Conservation (phyloP, 495 filamentous ascomycete genomes). For the Evernia prunastri region DNA sequence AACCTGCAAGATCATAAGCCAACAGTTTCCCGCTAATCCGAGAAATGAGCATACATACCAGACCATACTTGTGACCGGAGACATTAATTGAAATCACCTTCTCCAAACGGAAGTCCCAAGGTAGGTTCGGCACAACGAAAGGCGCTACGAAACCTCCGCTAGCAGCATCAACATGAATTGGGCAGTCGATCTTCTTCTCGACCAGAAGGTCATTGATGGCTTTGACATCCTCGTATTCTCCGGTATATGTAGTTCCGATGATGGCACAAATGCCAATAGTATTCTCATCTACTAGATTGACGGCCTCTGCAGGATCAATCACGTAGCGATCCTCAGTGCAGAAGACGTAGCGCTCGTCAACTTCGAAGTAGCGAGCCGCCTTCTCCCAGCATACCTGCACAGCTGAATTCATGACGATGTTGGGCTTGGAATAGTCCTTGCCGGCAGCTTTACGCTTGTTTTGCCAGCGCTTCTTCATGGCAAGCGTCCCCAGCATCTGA, state of each 20-base stretch:
- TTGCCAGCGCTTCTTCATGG: conserved; percentile 95
- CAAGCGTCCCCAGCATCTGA: conserved; percentile 60
- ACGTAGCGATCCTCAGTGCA: conserved; percentile 75
- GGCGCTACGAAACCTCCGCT: conserved; percentile 86
- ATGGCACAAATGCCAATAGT: conserved; percentile 92
- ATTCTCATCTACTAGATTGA: conserved; percentile 85
- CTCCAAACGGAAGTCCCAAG: conserved; percentile 83
- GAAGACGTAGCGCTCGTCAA: conserved; percentile 83
- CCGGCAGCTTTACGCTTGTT: conserved; percentile 72
- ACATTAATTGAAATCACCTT: conserved; percentile 89
- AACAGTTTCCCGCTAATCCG: not conserved
- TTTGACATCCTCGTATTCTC: conserved; percentile 90
- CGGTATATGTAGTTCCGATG: conserved; percentile 88
- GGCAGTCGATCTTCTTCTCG: conserved; percentile 62
- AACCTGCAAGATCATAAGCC: conserved; percentile 38
- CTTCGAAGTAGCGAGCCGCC: conserved; percentile 87
- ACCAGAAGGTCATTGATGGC: conserved; percentile 76
- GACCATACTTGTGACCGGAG: conserved; percentile 81
- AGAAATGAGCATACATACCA: conserved; percentile 31
- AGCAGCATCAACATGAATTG: conserved; percentile 89
- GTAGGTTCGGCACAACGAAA: conserved; percentile 71
- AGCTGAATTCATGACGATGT: conserved; percentile 87
- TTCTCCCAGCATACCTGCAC: conserved; percentile 98
- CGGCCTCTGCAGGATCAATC: conserved; percentile 77
- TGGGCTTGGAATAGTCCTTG: conserved; percentile 67